phyloP scores from a whole-genome alignment of 331 rosid genomes.

The Dryas integrifolia region DNA sequence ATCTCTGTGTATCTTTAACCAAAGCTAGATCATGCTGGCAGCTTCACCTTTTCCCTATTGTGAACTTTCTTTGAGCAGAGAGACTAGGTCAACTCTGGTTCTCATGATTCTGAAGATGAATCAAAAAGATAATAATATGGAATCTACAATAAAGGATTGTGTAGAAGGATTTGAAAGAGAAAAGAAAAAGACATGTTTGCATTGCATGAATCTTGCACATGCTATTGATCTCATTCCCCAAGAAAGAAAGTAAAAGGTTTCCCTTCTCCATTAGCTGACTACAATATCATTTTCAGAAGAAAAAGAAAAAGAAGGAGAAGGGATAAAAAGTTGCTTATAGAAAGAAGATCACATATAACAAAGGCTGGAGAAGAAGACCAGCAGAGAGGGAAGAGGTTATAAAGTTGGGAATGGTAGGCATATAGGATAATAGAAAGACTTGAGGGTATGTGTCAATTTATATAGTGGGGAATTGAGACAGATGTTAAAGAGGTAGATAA shows the following conservation, averaged over 20 bases:
- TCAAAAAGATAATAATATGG: not conserved
- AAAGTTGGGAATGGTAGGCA: not conserved
- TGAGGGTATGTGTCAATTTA: not conserved
- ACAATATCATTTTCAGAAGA: too few relatives aligned
- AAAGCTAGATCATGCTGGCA: conserved; percentile 99
- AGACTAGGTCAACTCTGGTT: conserved; percentile 17
- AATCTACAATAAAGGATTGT: not conserved
- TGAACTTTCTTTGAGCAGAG: conserved; percentile 25
- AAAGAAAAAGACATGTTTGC: not conserved
- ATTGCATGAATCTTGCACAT: not conserved
- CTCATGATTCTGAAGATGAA: not conserved
- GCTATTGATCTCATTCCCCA: not conserved
- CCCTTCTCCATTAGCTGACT: too few relatives aligned
- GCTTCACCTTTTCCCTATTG: conserved; percentile 96
- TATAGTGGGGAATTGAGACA: not conserved
- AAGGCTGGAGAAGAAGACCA: not conserved
- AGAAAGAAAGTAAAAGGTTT: not conserved
- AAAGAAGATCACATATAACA: too few relatives aligned
- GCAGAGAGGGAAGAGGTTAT: not conserved
- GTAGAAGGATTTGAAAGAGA: not conserved
- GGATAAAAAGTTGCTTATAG: not conserved
- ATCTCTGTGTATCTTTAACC: conserved; percentile 33
- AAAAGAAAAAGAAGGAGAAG: not conserved
- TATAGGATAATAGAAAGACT: not conserved
- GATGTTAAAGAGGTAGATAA: conserved; percentile 5